Percentiles rank a stretch among this genome's conserved stretches.
Evolutionary conservation across 148 eudicot genomes (phyloP).

Genomic region (Dysphania ambrosioides): DNA sequence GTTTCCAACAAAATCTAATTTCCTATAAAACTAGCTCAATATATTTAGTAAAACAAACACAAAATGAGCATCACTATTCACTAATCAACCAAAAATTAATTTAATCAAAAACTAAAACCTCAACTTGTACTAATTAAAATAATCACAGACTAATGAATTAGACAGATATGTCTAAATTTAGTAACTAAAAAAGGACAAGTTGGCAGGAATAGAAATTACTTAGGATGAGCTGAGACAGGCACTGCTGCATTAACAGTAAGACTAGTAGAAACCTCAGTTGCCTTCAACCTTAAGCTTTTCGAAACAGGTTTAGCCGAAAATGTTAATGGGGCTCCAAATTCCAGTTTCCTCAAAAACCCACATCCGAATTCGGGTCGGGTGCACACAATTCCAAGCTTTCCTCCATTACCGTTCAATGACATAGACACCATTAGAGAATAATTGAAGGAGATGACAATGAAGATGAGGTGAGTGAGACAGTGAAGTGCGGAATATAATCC

Average conservation of each 20-base stretch:
- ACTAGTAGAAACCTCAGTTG: constrained; percentile 26
- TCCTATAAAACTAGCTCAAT: background rate
- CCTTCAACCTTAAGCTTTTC: constrained; percentile 10
- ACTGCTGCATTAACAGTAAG: constrained; percentile 23
- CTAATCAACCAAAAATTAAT: background rate
- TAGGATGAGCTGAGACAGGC: constrained; percentile 29
- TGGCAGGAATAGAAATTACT: constrained; percentile 10
- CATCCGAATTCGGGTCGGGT: constrained; percentile 17
- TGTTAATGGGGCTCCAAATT: constrained; percentile 20
- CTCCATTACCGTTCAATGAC: constrained; percentile 19
- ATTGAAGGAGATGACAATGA: background rate
- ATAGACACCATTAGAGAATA: constrained; percentile 37
- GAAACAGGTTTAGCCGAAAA: constrained; percentile 21
- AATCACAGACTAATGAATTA: background rate
- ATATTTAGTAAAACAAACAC: background rate
- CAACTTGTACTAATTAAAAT: background rate
- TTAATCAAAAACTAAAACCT: background rate
- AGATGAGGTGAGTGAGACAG: background rate
- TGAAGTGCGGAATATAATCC: background rate
- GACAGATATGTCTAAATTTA: background rate
- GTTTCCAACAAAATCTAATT: background rate
- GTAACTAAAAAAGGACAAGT: background rate
- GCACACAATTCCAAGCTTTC: constrained; percentile 21
- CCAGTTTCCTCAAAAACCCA: constrained; percentile 28
- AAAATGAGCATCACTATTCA: background rate